Evolutionary conservation across 1,284 basidiomycete species (phyloP).

Genomic region (Cystobasidium pallidum): DNA sequence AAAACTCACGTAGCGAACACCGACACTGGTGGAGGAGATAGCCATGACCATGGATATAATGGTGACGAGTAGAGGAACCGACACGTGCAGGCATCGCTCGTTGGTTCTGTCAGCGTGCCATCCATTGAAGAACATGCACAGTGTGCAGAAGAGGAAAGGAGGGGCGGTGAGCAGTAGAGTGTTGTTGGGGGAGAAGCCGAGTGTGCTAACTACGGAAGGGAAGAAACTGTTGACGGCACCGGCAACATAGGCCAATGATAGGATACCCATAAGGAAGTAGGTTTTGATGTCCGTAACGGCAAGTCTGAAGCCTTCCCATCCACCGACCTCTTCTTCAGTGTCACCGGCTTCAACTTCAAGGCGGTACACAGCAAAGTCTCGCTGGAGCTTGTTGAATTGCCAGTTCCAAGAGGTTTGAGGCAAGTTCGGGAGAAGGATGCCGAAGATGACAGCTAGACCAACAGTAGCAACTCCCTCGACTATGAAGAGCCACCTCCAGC

Average conservation of each 20-base stretch:
- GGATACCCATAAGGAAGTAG: conserved; percentile 60
- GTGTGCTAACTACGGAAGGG: conserved; percentile 51
- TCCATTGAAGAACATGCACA: conserved; percentile 59
- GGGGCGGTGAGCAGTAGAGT: conserved; percentile 57
- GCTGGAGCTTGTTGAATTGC: conserved; percentile 66
- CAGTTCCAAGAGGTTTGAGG: conserved; percentile 62
- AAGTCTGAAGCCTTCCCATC: conserved; percentile 63
- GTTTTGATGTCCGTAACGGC: conserved; percentile 69
- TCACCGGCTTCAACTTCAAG: conserved; percentile 74
- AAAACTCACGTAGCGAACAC: conserved; percentile 55
- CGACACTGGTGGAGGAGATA: conserved; percentile 54
- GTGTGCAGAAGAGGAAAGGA: conserved; percentile 53
- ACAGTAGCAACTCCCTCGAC: conserved; percentile 65
- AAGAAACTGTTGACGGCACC: conserved; percentile 78
- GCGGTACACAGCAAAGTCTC: conserved; percentile 69
- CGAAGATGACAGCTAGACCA: conserved; percentile 65
- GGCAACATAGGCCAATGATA: conserved; percentile 65
- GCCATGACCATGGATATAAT: conserved; percentile 63
- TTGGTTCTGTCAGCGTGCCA: conserved; percentile 66
- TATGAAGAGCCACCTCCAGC: conserved; percentile 71
- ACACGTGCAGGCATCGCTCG: conserved; percentile 59
- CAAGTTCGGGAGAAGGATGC: conserved; percentile 76
- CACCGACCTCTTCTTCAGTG: conserved; percentile 66
- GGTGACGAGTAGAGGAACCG: conserved; percentile 55
- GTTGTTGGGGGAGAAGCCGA: conserved; percentile 55